A percentile compares a stretch with the other conserved stretches of the same genome.
phyloP scores from a whole-genome alignment of 495 filamentous ascomycete genomes.

The Podospora pseudopauciseta region DNA sequence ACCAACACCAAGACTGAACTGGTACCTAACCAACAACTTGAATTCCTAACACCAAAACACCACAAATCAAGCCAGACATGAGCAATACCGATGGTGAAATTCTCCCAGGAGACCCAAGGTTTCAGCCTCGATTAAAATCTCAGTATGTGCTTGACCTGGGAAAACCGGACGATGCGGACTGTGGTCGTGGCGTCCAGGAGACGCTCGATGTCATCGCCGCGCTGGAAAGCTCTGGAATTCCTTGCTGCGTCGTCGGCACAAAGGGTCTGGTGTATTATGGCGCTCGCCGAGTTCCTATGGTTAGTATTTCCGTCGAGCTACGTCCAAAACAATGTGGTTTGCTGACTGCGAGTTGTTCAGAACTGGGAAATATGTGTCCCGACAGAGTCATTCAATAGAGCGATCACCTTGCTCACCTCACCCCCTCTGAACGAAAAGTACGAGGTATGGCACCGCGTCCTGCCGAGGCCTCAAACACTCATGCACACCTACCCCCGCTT shows the following conservation, averaged over 20 bases:
- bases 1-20: not conserved
- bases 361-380: conserved; percentile 14
- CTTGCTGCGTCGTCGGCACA: conserved; percentile 7
- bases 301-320: not conserved
- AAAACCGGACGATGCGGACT: not conserved
- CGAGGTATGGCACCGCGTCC: not conserved
- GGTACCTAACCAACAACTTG: not conserved
- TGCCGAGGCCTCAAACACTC: conserved; percentile 1
- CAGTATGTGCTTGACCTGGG: not conserved
- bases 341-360: not conserved
- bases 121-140: not conserved
- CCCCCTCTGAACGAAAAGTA: not conserved
- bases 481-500: conserved; percentile 10
- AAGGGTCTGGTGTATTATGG: conserved; percentile 12
- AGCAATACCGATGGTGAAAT: not conserved
- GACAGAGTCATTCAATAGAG: not conserved
- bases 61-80: not conserved
- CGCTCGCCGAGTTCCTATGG: not conserved
- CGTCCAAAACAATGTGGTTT: not conserved
- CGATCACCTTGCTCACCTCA: not conserved
- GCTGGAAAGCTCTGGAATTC: conserved; percentile 3
- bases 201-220: conserved; percentile 7
- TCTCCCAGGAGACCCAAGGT: not conserved
- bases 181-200: conserved; percentile 7
- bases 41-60: not conserved